Evolutionary conservation across 495 filamentous ascomycete species (phyloP).

Genomic region (Talaromyces stipitatus): DNA sequence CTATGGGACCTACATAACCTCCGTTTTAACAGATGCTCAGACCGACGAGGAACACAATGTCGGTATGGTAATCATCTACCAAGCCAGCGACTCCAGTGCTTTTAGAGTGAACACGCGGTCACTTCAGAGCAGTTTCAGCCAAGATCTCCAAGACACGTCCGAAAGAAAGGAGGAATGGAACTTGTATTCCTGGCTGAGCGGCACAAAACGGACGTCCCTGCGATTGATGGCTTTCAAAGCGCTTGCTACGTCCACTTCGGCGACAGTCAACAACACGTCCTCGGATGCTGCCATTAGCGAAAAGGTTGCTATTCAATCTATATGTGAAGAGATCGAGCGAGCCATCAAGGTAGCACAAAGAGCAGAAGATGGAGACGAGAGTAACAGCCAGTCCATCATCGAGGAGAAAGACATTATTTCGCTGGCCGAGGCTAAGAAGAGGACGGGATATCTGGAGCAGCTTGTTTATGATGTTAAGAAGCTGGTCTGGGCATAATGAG

Average conservation of each 20-base stretch:
- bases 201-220: conserved; percentile 21
- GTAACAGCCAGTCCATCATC: conserved; percentile 29
- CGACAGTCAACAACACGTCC: conserved; percentile 24
- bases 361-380: conserved; percentile 10
- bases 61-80: conserved; percentile 72
- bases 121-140: conserved; percentile 48
- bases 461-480: conserved; percentile 82
- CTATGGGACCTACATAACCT: conserved; percentile 83
- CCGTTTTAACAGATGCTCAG: conserved; percentile 65
- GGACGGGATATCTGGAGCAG: conserved; percentile 79
- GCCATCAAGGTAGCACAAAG: conserved; percentile 23
- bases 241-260: conserved; percentile 30
- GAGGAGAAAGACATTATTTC: conserved; percentile 73
- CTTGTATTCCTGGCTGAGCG: conserved; percentile 34
- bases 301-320: conserved; percentile 57
- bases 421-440: conserved; percentile 75
- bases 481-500: conserved; percentile 74
- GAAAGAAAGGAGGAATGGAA: conserved; percentile 25
- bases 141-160: conserved; percentile 19
- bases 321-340: conserved; percentile 54
- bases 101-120: conserved; percentile 78
- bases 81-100: conserved; percentile 55
- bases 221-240: conserved; percentile 53
- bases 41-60: conserved; percentile 72
- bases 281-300: conserved; percentile 46